Evolutionary conservation across 176 grass and related monocot genomes (phyloP).

Genomic region (Triticum aestivum): IWGSC_CS_RefSeq_v2.1 NC_057810.1:666686619-666687118

Average conservation of each 20-base stretch:
- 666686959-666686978: background rate
- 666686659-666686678: background rate
- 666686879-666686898: background rate
- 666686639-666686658: background rate
- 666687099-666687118: constrained; percentile 8
- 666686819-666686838: background rate
- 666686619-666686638: background rate
- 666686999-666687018: background rate
- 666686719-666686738: constrained; percentile 20
- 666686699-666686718: constrained; percentile 15
- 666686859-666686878: background rate
- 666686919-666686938: background rate
- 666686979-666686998: background rate
- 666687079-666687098: background rate
- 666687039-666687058: background rate
- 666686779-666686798: background rate
- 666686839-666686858: background rate
- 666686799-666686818: background rate
- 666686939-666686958: background rate
- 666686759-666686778: background rate
- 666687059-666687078: background rate
- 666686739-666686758: background rate
- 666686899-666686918: background rate
- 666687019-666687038: background rate
- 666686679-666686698: constrained; percentile 5